Evolutionary conservation across 2,329 filamentous ascomycete species (phyloP), one percentile per base, ranked within the genome.

Genomic region (Fusarium sp.): DNA sequence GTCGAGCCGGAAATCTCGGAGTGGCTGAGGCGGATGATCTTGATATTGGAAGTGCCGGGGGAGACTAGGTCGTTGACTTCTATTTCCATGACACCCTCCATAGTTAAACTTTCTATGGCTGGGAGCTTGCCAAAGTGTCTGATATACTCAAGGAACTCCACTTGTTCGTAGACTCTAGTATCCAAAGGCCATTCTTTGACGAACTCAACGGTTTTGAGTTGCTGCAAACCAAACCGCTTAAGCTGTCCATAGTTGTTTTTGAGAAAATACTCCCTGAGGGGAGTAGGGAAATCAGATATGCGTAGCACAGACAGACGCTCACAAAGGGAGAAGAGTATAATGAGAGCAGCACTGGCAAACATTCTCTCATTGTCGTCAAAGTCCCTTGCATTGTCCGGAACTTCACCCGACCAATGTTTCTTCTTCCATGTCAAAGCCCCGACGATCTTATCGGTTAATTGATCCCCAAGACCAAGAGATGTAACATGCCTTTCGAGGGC

Each of bases 301-400:
- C 40, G 40, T 7, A 67, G 12, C 10, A 23, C 49, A 8, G 20
- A 20, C 1, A 70, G 4, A 3, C 31, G 40, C 3, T 67, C 42
- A 31, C 47, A 70, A 8, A 67, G 50, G 8, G 38, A 68, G 2
- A 71, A 40, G 1, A 71, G 15, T 3, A 70, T n/a, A 3, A 47
- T n/a, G 5, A 49, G 8, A 2, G 57, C 47, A 11, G 54, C 42
- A 7, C 9, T 18, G 26, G 54, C 51, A 34, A 63, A 55, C 8
- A 3, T 13, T 10, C 12, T 23, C 10, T 54, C 36, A 3, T 47
- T 23, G 8, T 45, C 33, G 13, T 18, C 26, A 15, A 55, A 40
- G 8, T 65, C 45, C 8, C 18, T 34, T 18, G 37, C 12, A 11
- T 26, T 31, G 2, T 37, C 28, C 5, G 34, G 36, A 5, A 10